phyloP scores from a whole-genome alignment of 2,329 filamentous ascomycete genomes.

The Grosmannia clavigera region DNA sequence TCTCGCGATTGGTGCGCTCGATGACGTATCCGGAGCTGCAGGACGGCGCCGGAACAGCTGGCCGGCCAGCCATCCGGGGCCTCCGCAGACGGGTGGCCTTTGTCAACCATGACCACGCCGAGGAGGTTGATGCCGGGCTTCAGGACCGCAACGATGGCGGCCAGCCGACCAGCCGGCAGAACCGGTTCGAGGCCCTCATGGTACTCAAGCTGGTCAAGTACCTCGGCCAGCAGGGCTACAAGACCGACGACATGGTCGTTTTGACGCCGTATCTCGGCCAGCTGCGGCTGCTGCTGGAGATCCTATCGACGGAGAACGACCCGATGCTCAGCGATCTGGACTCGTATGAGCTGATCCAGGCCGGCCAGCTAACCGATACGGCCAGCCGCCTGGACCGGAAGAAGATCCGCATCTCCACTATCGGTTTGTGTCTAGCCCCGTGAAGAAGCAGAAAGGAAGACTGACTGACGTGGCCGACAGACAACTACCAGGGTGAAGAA shows the following conservation, averaged over 20 bases:
- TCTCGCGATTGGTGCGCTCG: slow-evolving; percentile 37
- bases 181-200: slow-evolving; percentile 54
- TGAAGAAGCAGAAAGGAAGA: background rate
- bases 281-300: slow-evolving; percentile 41
- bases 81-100: slow-evolving; percentile 51
- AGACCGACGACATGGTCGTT: slow-evolving; percentile 51
- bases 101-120: slow-evolving; percentile 46
- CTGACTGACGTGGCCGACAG: slow-evolving; percentile 22
- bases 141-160: slow-evolving; percentile 34
- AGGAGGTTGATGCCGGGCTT: slow-evolving; percentile 30
- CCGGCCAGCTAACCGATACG: slow-evolving; percentile 46
- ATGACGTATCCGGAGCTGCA: slow-evolving; percentile 46
- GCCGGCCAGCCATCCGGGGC: slow-evolving; percentile 37
- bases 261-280: slow-evolving; percentile 64
- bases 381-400: slow-evolving; percentile 38
- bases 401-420: slow-evolving; percentile 51
- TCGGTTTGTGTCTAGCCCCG: slow-evolving; percentile 36
- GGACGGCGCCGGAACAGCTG: slow-evolving; percentile 36
- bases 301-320: slow-evolving; percentile 41
- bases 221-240: slow-evolving; percentile 59
- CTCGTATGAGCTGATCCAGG: slow-evolving; percentile 25
- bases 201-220: slow-evolving; percentile 53
- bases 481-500: slow-evolving; percentile 72
- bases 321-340: slow-evolving; percentile 59
- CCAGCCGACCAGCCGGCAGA: slow-evolving; percentile 29